Conservation (phyloP, 2,329 filamentous ascomycete species). For the Monilinia polystroma region DNA sequence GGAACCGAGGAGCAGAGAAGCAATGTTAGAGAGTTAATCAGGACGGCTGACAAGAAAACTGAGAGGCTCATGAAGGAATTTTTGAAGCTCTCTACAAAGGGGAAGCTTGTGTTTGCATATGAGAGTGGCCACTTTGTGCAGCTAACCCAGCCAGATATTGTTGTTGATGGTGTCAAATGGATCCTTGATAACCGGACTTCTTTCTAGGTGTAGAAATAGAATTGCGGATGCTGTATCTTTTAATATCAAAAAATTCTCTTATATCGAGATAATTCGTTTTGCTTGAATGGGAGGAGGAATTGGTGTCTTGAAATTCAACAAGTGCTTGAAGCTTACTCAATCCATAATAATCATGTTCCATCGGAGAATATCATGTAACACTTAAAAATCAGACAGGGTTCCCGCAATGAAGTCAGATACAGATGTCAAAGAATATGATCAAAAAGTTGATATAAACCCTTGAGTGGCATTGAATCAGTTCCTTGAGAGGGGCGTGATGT, state of each 20-base stretch:
- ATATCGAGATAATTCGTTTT: too few relatives aligned
- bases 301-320: too few relatives aligned
- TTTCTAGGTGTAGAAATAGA: neutral
- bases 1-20: constrained; percentile 41
- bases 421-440: neutral
- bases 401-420: too few relatives aligned
- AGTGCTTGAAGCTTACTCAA: too few relatives aligned
- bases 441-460: too few relatives aligned
- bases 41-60: constrained; percentile 36
- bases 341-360: too few relatives aligned
- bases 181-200: neutral
- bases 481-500: too few relatives aligned
- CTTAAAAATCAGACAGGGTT: too few relatives aligned
- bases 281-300: too few relatives aligned
- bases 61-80: constrained; percentile 37
- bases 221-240: neutral
- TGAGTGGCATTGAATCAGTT: too few relatives aligned
- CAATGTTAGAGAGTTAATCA: constrained; percentile 36
- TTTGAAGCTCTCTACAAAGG: constrained; percentile 38
- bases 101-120: constrained; percentile 36
- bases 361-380: too few relatives aligned
- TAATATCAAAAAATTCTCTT: too few relatives aligned
- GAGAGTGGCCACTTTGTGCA: constrained; percentile 43
- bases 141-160: constrained; percentile 41
- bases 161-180: constrained; percentile 40